Evolutionary conservation across 2,329 filamentous ascomycete species (phyloP).

Genomic region (Nannizzia gypsea): DNA sequence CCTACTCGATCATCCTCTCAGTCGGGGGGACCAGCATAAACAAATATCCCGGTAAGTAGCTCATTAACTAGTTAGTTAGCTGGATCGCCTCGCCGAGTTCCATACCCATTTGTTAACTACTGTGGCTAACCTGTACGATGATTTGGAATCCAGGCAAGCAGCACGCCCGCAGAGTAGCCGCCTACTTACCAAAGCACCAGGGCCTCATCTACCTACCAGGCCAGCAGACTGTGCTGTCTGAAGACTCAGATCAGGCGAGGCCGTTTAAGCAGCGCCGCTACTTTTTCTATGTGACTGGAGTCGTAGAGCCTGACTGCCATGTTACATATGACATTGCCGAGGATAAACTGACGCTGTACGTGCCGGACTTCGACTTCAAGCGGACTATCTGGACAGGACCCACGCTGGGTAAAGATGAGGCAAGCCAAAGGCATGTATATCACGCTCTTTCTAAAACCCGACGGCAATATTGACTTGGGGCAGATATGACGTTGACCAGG

Average conservation of each 20-base stretch:
- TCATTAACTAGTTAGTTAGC: no score
- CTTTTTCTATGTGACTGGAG: constrained; percentile 50
- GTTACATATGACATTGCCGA: constrained; percentile 46
- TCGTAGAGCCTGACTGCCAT: constrained; percentile 43
- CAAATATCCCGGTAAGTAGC: constrained; percentile 31
- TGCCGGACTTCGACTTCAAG: constrained; percentile 54
- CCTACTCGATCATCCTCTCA: constrained; percentile 21
- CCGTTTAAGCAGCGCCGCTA: constrained; percentile 50
- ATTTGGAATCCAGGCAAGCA: constrained; percentile 40
- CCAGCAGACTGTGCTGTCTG: constrained; percentile 37
- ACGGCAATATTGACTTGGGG: constrained; percentile 9
- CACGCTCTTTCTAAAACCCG: no score
- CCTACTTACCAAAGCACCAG: constrained; percentile 25
- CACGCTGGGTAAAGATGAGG: constrained; percentile 42
- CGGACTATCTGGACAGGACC: constrained; percentile 34
- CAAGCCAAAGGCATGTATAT: constrained; percentile 37
- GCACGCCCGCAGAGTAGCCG: constrained; percentile 38
- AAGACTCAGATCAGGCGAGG: constrained; percentile 46
- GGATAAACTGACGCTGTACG: constrained; percentile 59
- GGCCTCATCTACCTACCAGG: constrained; percentile 49
- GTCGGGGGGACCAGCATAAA: constrained; percentile 22
- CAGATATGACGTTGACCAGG: constrained; percentile 58
- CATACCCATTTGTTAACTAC: not conserved
- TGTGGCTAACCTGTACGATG: not conserved
- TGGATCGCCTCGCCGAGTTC: no score